Conservation (phyloP, 805 yeast species). For the Kurtzmaniella cleridarum region DNA sequence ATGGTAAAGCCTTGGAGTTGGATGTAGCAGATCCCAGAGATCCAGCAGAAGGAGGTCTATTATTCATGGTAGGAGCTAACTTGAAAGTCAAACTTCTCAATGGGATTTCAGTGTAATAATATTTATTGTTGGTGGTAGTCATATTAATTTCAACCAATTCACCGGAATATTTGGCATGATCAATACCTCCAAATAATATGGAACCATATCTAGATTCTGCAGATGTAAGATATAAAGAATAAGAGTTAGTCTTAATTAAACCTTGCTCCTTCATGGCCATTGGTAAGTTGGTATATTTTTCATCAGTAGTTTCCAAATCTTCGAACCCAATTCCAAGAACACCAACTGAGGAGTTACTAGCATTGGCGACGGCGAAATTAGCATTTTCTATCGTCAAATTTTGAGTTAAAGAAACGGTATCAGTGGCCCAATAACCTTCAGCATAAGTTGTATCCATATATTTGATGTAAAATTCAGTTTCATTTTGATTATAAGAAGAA, state of each 20-base stretch:
- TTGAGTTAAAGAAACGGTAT: conserved; percentile 9
- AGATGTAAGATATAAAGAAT: conserved; percentile 42
- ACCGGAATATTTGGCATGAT: conserved; percentile 35
- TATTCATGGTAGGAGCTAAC: conserved; percentile 3
- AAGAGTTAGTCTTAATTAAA: conserved; percentile 32
- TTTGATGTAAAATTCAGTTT: conserved; percentile 8
- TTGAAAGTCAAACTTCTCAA: conserved; percentile 13
- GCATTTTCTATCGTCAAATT: conserved; percentile 8
- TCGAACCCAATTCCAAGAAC: conserved; percentile 16
- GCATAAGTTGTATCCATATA: conserved; percentile 13
- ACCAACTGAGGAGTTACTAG: conserved; percentile 16
- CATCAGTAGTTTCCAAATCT: conserved; percentile 7
- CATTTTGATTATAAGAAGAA: conserved; percentile 10
- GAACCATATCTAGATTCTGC: conserved; percentile 23
- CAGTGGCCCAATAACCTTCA: conserved; percentile 14
- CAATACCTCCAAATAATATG: conserved; percentile 41
- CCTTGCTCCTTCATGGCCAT: conserved; percentile 31
- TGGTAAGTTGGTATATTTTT: conserved; percentile 19
- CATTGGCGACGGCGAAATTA: conserved; percentile 14
- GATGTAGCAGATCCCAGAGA: conserved; percentile 2
- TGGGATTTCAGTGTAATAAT: conserved; percentile 14
- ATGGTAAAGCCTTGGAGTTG: not conserved
- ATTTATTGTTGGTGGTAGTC: conserved; percentile 7
- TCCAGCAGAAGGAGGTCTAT: conserved; percentile 5
- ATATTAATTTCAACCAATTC: conserved; percentile 23